Conservation (phyloP, 805 yeast species). For the Metschnikowia santaceciliae region DNA sequence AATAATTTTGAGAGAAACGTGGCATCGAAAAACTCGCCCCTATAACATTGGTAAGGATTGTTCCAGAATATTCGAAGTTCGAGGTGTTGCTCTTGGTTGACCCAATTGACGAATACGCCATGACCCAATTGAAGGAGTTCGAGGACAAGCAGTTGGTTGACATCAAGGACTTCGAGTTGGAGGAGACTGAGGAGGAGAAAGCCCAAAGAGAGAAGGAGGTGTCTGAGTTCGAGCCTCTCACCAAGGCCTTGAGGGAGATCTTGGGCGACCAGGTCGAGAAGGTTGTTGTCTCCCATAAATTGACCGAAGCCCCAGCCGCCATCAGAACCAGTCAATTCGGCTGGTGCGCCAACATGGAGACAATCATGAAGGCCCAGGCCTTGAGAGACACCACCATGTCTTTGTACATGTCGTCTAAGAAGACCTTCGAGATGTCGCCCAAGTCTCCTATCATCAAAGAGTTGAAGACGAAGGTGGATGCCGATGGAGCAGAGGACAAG, state of each 20-base stretch:
- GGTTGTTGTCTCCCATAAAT: slow-evolving; percentile 96
- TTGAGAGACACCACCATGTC: slow-evolving; percentile 98
- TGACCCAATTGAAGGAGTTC: slow-evolving; percentile 98
- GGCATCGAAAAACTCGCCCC: too few species aligned
- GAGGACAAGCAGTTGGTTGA: slow-evolving; percentile 99
- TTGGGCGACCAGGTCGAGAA: slow-evolving; percentile 99
- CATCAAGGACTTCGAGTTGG: slow-evolving; percentile 97
- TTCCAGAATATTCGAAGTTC: slow-evolving; percentile 36
- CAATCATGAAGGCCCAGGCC: slow-evolving; percentile 99
- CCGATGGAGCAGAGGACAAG: slow-evolving; percentile 97
- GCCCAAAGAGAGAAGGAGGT: slow-evolving; percentile 87
- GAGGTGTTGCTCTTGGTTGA: slow-evolving; percentile 97
- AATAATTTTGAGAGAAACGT: too few species aligned
- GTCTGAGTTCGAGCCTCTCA: slow-evolving; percentile 87
- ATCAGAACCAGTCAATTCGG: slow-evolving; percentile 99
- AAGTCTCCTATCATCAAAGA: slow-evolving; percentile 92
- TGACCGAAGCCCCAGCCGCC: slow-evolving; percentile 99
- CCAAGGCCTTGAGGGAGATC: slow-evolving; percentile 93
- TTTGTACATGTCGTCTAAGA: slow-evolving; percentile 98
- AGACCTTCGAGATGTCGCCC: slow-evolving; percentile 98
- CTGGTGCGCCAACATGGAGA: slow-evolving; percentile 99
- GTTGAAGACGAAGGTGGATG: slow-evolving; percentile 93
- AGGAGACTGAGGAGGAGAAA: slow-evolving; percentile 99
- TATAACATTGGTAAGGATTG: too few species aligned
- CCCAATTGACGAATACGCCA: slow-evolving; percentile 99